These are phyloP conservation scores for Pseudoscleropodium purum DNA, from an alignment of 225 moss, liverwort and hornwort species.

Conservation along the genomic window DNA sequence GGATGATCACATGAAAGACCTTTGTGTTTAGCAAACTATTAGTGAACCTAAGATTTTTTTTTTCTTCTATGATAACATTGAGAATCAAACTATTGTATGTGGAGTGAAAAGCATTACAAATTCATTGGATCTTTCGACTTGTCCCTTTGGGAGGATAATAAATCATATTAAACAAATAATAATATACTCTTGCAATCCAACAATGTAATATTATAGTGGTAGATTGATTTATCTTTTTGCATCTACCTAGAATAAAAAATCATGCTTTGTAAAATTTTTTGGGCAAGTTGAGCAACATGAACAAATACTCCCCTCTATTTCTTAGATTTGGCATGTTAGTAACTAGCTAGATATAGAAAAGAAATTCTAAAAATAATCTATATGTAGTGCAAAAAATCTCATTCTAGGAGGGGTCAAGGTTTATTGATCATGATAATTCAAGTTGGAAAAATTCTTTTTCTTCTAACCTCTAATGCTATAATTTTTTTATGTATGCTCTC, in stretches of 20 bases:
- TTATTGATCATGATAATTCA: rapidly evolving
- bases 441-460: rapidly evolving
- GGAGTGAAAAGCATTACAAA: background rate
- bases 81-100: background rate
- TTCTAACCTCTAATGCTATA: background rate
- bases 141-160: background rate
- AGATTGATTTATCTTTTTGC: background rate
- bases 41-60: background rate
- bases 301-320: background rate
- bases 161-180: background rate
- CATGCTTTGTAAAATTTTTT: rapidly evolving
- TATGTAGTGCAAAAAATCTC: background rate
- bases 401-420: rapidly evolving
- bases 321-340: background rate
- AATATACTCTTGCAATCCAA: background rate
- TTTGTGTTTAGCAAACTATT: background rate
- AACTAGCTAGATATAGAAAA: background rate
- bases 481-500: rapidly evolving
- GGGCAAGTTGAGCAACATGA: rapidly evolving
- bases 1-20: background rate
- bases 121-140: background rate
- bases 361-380: rapidly evolving
- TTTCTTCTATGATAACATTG: background rate
- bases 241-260: rapidly evolving
- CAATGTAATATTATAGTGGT: background rate